Percentiles rank a stretch among this genome's conserved stretches.
These are phyloP conservation scores for Talaromyces marneffei DNA, from an alignment of 2,329 filamentous ascomycete species.

Conservation along the genomic window DNA sequence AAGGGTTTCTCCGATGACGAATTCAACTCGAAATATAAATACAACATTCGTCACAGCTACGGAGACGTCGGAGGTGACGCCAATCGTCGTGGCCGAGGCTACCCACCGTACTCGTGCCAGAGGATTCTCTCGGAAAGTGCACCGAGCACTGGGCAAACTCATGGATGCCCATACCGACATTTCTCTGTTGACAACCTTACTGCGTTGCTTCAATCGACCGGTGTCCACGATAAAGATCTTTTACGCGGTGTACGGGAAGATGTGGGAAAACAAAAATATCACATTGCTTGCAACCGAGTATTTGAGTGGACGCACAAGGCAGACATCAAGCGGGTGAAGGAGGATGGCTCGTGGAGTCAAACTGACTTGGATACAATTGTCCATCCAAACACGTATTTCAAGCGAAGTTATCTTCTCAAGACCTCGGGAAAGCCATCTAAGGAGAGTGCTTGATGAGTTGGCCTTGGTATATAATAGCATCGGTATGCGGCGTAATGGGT, in stretches of 20 bases:
- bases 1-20: slow-evolving; percentile 82
- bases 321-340: slow-evolving; percentile 70
- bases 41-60: slow-evolving; percentile 93
- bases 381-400: slow-evolving; percentile 97
- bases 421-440: slow-evolving; percentile 57
- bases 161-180: slow-evolving; percentile 95
- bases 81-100: slow-evolving; percentile 79
- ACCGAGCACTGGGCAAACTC: slow-evolving; percentile 77
- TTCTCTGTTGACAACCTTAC: slow-evolving; percentile 84
- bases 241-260: slow-evolving; percentile 80
- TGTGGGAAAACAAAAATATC: slow-evolving; percentile 79
- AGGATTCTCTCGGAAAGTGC: slow-evolving; percentile 88
- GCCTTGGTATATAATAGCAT: slow-evolving; percentile 4
- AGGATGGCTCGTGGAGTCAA: slow-evolving; percentile 64
- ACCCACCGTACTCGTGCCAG: slow-evolving; percentile 88
- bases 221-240: slow-evolving; percentile 70
- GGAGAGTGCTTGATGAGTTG: slow-evolving; percentile 19
- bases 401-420: slow-evolving; percentile 84
- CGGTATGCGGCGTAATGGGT: slow-evolving; percentile 7
- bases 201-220: slow-evolving; percentile 67
- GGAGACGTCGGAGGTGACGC: slow-evolving; percentile 91
- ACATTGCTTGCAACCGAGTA: slow-evolving; percentile 93
- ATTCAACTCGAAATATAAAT: slow-evolving; percentile 96
- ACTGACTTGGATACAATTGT: slow-evolving; percentile 89
- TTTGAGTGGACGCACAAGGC: slow-evolving; percentile 81